Evolutionary conservation across 1,284 basidiomycete genomes (phyloP), one percentile per base, ranked within the genome.

Genomic region (Ceratobasidium sp.): DNA sequence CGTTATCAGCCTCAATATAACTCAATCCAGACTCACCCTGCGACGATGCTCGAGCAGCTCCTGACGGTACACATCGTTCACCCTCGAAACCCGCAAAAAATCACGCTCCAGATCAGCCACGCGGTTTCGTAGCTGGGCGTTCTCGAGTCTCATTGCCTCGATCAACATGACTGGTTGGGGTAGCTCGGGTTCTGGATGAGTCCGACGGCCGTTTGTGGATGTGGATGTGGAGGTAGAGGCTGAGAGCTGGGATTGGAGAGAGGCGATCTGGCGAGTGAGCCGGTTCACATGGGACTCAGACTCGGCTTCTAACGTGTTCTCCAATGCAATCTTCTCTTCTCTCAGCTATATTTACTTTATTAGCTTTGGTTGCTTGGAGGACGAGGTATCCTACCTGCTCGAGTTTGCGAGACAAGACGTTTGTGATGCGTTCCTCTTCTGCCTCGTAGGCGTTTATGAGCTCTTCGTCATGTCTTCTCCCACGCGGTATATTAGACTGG

Each of bases 371-470:
- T 2, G 6, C 18, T 46, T 38, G 2, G 11, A 14, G 28, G 9
- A 61, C 5, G 18, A 18, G 7, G 59, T n/a, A 64, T 81, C 87
- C 72, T 70, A 91, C 92, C 88, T 90, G 86, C 82, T 93, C 92
- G 72, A 93, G 83, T 79, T 92, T 93, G 75, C 90, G 84, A 47
- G 89, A 93, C 73, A 93, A 82, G 11, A 91, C 84, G 76, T 93
- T 93, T 74, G 92, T 91, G 73, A 94, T 92, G 52, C 92, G 87
- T 79, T 94, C 92, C 80, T 94, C 92, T 81, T 94, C 92, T 5
- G 92, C 93, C 77, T 94, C 92, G 79, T 92, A 93, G 16, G 90
- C 90, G 80, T 93, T 92, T 78, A 94, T 93, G 78, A 94, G 84
- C 69, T 87, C 89, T 78, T 93, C 91, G 76, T 89, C 87, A 32